Base-by-base conservation (phyloP, 2,329 filamentous ascomycete species). In the Nectriaceae sp. region DNA sequence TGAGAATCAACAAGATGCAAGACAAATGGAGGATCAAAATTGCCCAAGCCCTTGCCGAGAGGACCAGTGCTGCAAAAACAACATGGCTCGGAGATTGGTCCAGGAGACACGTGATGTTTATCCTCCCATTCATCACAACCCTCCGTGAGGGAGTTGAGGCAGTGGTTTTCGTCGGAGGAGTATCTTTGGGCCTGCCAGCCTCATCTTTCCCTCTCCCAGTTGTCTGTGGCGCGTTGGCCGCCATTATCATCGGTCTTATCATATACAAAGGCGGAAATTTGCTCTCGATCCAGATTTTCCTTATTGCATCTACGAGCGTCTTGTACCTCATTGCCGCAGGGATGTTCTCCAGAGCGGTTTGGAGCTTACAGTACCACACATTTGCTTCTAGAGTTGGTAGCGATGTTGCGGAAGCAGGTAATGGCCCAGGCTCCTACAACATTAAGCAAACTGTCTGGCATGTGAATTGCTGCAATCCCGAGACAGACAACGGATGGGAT, bases 321-420 rank as follows among this genome's bases (percentile, higher is more conserved):
- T 73, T 94, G 16, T 94, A 94, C 63, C 81, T 94, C 8, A 87
- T 94, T 21, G 88, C 88, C 10, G 89, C 88, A 1, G 89, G 89
- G 47, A 80, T 93, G 45, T 89, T 92, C 71, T 90, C 88, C 11
- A 84, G 83, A 52, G 80, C 81, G 1, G 78, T 92, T 16, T 92
- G 88, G 88, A 78, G 73, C 50, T 80, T 94, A 44, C 81, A 93
- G 65, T 77, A 75, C 56, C 76, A 91, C 49, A 45, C 75, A 43
- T 93, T 57, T 41, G 56, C 50, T 8, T 44, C 80, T 42, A 60
- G 80, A 19, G 76, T 84, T 16, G 84, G 84, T 21, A 74, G 79
- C 8, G 77, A 80, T 51, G 75, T 75, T 5, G 64, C 70, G 4
- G 75, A 79, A 56, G 50, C 70, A 4, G 76, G 75, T 46, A 56